Conservation (phyloP, 192 early-diverging fungal species). For the Spizellomyces punctatus region DNA sequence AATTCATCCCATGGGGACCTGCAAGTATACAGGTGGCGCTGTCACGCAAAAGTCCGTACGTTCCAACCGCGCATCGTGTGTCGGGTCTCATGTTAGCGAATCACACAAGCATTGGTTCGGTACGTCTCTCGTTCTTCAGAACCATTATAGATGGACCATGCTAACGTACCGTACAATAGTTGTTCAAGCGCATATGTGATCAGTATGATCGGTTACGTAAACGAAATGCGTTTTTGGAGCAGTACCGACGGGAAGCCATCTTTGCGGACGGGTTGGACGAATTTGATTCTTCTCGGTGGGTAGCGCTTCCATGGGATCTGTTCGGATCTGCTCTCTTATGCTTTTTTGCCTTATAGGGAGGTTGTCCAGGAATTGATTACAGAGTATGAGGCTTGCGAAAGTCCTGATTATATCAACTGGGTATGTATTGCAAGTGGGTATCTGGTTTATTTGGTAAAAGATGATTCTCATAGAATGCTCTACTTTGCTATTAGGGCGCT, state of each 20-base stretch:
- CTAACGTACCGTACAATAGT: constrained; percentile 37
- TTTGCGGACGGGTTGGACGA: constrained; percentile 84
- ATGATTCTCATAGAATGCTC: background rate
- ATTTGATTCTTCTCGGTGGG: constrained; percentile 80
- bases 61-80: constrained; percentile 89
- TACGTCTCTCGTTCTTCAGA: constrained; percentile 33
- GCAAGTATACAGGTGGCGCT: constrained; percentile 98
- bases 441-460: background rate
- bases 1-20: constrained; percentile 99
- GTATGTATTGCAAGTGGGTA: constrained; percentile 24
- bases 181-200: constrained; percentile 89
- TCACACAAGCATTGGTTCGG: constrained; percentile 88
- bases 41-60: constrained; percentile 91
- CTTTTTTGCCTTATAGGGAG: constrained; percentile 56
- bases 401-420: constrained; percentile 74
- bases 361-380: constrained; percentile 89
- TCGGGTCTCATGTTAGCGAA: constrained; percentile 99
- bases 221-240: constrained; percentile 95
- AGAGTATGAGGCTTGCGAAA: constrained; percentile 95
- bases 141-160: background rate
- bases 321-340: background rate
- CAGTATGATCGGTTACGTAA: constrained; percentile 94
- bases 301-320: background rate
- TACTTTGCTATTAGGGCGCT: no score
- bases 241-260: constrained; percentile 77